phyloP scores from a whole-genome alignment of 345 rosid species.

The Firmiana major region DNA sequence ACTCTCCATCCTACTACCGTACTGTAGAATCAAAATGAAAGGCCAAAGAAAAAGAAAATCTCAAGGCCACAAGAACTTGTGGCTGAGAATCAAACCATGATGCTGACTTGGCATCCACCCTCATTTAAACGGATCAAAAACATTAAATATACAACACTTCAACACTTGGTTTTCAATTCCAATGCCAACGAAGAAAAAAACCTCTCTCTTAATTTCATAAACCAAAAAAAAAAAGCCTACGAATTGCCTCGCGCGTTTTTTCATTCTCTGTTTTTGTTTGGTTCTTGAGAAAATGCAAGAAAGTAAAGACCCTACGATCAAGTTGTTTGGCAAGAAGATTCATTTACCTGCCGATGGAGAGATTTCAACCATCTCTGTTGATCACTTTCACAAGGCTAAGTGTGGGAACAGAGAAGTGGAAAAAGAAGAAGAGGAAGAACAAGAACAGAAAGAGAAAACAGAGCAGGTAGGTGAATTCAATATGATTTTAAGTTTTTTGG shows the following conservation, averaged over 20 bases:
- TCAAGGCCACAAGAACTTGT: slow-evolving; percentile 77
- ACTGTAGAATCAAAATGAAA: slow-evolving; percentile 3
- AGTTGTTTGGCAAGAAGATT: slow-evolving; percentile 75
- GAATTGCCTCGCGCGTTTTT: slow-evolving; percentile 30
- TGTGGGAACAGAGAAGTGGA: neutral
- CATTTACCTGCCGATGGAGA: slow-evolving; percentile 29
- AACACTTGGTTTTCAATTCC: neutral
- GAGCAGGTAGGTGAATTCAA: slow-evolving; percentile 42
- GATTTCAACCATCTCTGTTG: slow-evolving; percentile 13
- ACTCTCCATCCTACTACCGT: neutral
- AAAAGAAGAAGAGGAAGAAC: neutral
- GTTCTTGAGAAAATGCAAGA: neutral
- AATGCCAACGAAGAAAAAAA: slow-evolving; percentile 24
- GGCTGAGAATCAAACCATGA: slow-evolving; percentile 60
- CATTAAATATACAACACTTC: slow-evolving; percentile 12
- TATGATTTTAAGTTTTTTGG: neutral
- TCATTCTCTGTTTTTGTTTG: neutral
- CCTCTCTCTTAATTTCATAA: neutral
- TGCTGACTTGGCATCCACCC: slow-evolving; percentile 71
- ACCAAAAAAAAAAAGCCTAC: neutral
- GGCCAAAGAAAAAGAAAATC: slow-evolving; percentile 32
- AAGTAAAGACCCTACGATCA: slow-evolving; percentile 46
- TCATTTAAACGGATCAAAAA: slow-evolving; percentile 65
- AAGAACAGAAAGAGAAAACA: slow-evolving; percentile 24
- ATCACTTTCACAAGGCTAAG: neutral